Evolutionary conservation across 768 basidiomycete genomes (phyloP), one percentile per base, ranked within the genome.

Genomic region (Leccinum uliginosum): DNA sequence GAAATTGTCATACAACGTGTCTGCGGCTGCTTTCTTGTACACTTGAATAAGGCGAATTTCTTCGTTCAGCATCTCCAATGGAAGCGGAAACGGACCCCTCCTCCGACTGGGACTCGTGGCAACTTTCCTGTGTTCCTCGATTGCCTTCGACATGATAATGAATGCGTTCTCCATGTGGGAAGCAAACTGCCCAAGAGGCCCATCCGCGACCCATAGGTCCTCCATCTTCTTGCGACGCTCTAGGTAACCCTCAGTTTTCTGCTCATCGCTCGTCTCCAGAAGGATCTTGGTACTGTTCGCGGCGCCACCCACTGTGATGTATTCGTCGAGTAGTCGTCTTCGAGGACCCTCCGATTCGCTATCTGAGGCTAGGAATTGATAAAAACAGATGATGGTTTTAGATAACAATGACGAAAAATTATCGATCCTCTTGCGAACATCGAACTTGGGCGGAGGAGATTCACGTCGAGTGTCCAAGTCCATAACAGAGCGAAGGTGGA

Each of bases 331-430:
- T 10, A 69, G 46, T 14, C 49, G 51, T 51, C 63, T 59, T 32
- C 68, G 63, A 34, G 58, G 61, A 35, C 38, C 59, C 46, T 67
- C 63, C 17, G 65, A 64, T 4, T 65, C 59, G 24, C 50, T 53
- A 24, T 67, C 68, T 21, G 67, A 70, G 24, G 67, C 61, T n/a
- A 67, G 24, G 57, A 69, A 68, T 15, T 65, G 67, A 58, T 60
- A 59, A 38, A 68, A 65, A 38, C 66, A 67, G 53, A 67, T 54
- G 24, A 67, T 68, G n/a, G 63, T 67, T 34, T 54, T 62, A 4
- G 65, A 65, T 19, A 65, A 9, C 44, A 62, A 51, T 1, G 56
- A 51, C 1, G 60, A 68, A 57, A 62, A 70, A 21, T 44, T 52
- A n/a, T 67, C 67, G 34, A 68, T 66, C 64, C n/a, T 59, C 7